Conservation (phyloP, 371 early-diverging fungal genomes). For the Neoconidiobolus thromboides region DNA sequence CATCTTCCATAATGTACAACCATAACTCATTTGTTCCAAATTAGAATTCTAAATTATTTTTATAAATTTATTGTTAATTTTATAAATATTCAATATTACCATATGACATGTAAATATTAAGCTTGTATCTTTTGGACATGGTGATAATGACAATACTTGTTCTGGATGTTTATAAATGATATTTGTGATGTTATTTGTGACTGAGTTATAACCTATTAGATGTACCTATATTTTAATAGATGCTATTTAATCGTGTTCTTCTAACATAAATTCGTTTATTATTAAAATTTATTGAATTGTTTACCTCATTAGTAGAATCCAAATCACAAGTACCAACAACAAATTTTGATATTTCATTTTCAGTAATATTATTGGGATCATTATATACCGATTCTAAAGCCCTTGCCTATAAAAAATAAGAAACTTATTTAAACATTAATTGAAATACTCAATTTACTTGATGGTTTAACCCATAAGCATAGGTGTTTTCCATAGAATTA, state of each 20-base stretch:
- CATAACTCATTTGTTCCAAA: neutral
- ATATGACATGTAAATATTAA: neutral
- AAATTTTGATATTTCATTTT: neutral
- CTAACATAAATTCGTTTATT: too few species aligned
- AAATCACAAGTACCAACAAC: neutral
- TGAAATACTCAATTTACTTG: too few species aligned
- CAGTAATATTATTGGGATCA: too few species aligned
- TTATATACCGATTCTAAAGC: too few species aligned
- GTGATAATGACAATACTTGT: neutral
- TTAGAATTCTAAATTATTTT: neutral
- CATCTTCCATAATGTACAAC: neutral
- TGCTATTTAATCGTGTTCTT: neutral
- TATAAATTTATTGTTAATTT: neutral
- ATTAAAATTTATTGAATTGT: neutral
- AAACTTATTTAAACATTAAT: too few species aligned
- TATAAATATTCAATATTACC: neutral
- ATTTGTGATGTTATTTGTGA: neutral
- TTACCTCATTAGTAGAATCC: neutral
- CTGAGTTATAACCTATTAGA: neutral
- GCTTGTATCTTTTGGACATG: slow-evolving; percentile 1
- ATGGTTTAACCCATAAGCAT: too few species aligned
- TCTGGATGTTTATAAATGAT: neutral
- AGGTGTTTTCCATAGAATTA: too few species aligned
- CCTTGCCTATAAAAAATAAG: too few species aligned
- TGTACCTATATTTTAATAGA: neutral